phyloP scores from a whole-genome alignment of 306 rosid genomes.

The Alnus glutinosa region DNA sequence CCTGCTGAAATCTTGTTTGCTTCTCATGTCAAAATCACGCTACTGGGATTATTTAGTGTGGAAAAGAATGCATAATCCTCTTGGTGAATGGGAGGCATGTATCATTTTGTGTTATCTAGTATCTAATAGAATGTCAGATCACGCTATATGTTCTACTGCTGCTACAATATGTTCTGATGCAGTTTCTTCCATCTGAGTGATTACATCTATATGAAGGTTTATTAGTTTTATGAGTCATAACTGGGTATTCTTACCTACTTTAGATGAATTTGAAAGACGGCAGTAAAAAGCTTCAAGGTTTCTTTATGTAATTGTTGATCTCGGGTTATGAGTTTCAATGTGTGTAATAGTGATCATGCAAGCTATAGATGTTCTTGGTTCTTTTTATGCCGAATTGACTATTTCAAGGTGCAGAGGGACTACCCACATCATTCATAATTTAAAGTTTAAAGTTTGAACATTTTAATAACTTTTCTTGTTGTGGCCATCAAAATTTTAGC shows the following conservation, averaged over 20 bases:
- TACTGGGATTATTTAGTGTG: background rate
- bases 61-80: background rate
- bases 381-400: background rate
- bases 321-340: background rate
- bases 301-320: background rate
- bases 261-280: background rate
- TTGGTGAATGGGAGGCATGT: background rate
- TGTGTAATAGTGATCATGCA: background rate
- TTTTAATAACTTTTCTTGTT: background rate
- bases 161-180: background rate
- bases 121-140: background rate
- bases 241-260: background rate
- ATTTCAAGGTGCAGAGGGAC: background rate
- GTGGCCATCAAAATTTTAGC: background rate
- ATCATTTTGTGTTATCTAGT: background rate
- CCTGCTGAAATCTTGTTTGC: background rate
- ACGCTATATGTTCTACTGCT: background rate
- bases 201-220: background rate
- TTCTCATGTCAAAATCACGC: background rate
- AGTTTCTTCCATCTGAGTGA: background rate
- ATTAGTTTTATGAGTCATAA: background rate
- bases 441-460: background rate
- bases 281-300: background rate
- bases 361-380: background rate
- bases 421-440: background rate